Evolutionary conservation across 1,284 basidiomycete species (phyloP).

Genomic region (Apiotrichum porosum): DNA sequence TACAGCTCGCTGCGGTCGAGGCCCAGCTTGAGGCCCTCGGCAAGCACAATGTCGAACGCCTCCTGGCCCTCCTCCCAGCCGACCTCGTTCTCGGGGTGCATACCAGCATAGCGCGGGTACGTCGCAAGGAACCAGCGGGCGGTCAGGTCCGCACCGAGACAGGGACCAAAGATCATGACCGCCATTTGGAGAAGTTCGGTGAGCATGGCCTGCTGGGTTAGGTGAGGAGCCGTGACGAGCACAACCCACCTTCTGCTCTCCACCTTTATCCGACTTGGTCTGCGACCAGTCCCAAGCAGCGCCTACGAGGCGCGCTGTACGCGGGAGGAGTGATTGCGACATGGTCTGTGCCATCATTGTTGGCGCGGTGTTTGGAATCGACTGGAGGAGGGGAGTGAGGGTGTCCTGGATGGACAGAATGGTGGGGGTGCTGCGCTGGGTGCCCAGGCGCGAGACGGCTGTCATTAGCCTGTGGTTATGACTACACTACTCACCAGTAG

Average conservation of each 20-base stretch:
- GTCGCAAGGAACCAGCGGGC: constrained; percentile 29
- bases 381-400: constrained; percentile 22
- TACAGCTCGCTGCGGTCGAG: constrained; percentile 18
- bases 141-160: constrained; percentile 21
- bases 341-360: constrained; percentile 7
- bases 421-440: constrained; percentile 31
- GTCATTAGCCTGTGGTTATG: not conserved
- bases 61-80: constrained; percentile 12
- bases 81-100: constrained; percentile 10
- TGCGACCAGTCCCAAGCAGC: constrained; percentile 27
- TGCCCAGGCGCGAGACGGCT: constrained; percentile 29
- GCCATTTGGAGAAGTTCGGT: constrained; percentile 23
- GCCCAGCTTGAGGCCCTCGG: constrained; percentile 2
- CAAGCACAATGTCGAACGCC: constrained; percentile 10
- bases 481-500: constrained; percentile 19
- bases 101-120: constrained; percentile 24
- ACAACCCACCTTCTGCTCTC: constrained; percentile 32
- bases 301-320: constrained; percentile 15
- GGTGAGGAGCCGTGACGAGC: not conserved
- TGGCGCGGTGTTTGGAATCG: constrained; percentile 10
- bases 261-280: constrained; percentile 25
- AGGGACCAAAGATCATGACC: constrained; percentile 25
- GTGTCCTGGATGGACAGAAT: constrained; percentile 22
- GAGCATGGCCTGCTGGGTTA: constrained; percentile 25
- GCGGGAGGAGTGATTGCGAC: constrained; percentile 16